phyloP scores from a whole-genome alignment of 108 stramenopile genomes.

The Poteriospumella lacustris region DNA sequence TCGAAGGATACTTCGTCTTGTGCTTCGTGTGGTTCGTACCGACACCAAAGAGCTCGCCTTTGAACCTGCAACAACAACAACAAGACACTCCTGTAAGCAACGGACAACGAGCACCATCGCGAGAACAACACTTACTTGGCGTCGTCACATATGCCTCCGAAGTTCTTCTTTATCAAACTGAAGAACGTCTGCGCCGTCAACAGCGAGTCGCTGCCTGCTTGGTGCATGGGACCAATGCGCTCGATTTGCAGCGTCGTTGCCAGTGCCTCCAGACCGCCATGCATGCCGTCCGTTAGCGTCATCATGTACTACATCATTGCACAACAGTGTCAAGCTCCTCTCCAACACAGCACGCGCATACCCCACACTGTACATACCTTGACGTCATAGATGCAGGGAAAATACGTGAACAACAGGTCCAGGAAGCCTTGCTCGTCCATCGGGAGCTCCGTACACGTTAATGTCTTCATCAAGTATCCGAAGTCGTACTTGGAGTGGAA shows the following conservation, averaged over 20 bases:
- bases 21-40: constrained; percentile 28
- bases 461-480: constrained; percentile 86
- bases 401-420: constrained; percentile 84
- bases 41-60: constrained; percentile 49
- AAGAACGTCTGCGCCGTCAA: constrained; percentile 92
- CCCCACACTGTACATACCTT: constrained; percentile 58
- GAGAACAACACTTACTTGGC: constrained; percentile 61
- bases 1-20: constrained; percentile 48
- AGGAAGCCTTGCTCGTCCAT: constrained; percentile 62
- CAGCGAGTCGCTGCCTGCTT: constrained; percentile 91
- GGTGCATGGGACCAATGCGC: constrained; percentile 96
- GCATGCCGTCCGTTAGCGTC: constrained; percentile 76
- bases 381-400: constrained; percentile 94
- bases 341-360: background rate
- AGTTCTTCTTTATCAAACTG: constrained; percentile 60
- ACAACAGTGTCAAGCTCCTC: background rate
- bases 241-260: constrained; percentile 85
- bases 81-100: constrained; percentile 51
- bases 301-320: constrained; percentile 66
- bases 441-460: constrained; percentile 55
- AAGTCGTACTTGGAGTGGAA: constrained; percentile 98
- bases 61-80: constrained; percentile 46
- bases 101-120: constrained; percentile 55
- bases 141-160: constrained; percentile 30
- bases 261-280: constrained; percentile 82